Percentiles rank a stretch among this genome's conserved stretches.
These are phyloP conservation scores for Solanum piurae DNA, from an alignment of 257 asterid genomes.

Conservation along the genomic window DNA sequence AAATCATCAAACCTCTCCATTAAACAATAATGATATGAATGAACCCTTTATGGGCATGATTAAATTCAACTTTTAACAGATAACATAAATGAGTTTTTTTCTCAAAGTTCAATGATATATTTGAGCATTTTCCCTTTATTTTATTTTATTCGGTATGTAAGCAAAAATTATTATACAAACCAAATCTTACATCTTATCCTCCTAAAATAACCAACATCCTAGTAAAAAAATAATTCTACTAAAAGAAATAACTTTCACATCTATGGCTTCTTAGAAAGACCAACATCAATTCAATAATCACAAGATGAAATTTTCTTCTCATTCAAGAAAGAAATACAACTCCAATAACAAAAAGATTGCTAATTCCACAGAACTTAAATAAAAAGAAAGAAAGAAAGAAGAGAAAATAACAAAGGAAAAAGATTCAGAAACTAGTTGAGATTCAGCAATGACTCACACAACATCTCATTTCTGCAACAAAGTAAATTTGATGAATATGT, in stretches of 20 bases:
- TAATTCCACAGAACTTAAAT: not conserved
- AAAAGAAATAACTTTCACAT: no score
- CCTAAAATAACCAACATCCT: no score
- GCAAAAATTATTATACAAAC: no score
- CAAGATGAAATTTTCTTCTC: no score
- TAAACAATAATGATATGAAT: not conserved
- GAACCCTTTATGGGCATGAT: not conserved
- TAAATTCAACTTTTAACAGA: not conserved
- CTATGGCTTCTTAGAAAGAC: not conserved
- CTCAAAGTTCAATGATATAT: not conserved
- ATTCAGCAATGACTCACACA: not conserved
- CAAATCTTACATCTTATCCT: no score
- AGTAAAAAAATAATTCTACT: no score
- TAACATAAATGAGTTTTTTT: no score
- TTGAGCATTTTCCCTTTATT: no score
- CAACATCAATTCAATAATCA: not conserved
- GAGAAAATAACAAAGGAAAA: not conserved
- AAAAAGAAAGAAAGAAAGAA: not conserved
- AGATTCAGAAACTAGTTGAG: not conserved
- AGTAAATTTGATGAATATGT: not conserved
- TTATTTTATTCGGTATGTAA: no score
- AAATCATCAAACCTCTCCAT: not conserved
- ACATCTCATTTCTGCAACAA: not conserved
- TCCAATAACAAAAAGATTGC: not conserved
- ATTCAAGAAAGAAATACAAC: not conserved